Base-by-base conservation (phyloP, 768 basidiomycete genomes). In the Phylloporus arenicola region DNA sequence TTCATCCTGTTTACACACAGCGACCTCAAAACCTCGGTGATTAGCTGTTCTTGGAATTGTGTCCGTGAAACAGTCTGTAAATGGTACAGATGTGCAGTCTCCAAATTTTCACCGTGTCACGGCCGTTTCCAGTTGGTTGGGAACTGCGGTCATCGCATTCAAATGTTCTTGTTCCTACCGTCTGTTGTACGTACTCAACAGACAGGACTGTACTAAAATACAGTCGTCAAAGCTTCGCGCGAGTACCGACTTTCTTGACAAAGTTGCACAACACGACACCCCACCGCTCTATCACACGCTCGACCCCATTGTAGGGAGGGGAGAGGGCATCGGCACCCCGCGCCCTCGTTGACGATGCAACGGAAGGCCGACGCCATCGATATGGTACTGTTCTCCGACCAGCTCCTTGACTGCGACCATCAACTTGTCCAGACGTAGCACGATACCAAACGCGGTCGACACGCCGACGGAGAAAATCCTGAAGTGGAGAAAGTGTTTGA, bases 331-430 rank as follows among this genome's bases (percentile, higher is more conserved):
- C 22, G 70, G 70, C 25, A 67, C 57, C 11, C 64, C 67, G 0
- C 24, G 48, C 48, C 39, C 51, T 45, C 60, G 59, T 47, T 43
- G 54, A 51, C 50, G 56, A 51, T 69, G 50, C 42, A 55, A 17
- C 17, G 56, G 63, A 48, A 48, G 54, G 31, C 78, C 83, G 14
- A 87, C 67, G 0, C 86, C 86, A 51, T 83, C 78, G n/a, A 92
- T 86, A 61, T 91, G 86, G 63, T 86, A 90, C 57, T 88, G 85
- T 63, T 92, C 90, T 2, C 90, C 90, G 1, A 92, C 87, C 40
- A 92, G 72, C 65, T 92, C 88, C 63, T 93, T 93, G 14, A 82
- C 80, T 3, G 88, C 87, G 3, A 90, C 61, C 82, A 92, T 88
- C 50, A 92, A 67, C 45, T 79, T 72, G 61, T 93, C 91, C 12